Conservation (phyloP, 192 early-diverging fungal species). For the Coemansia biformis region DNA sequence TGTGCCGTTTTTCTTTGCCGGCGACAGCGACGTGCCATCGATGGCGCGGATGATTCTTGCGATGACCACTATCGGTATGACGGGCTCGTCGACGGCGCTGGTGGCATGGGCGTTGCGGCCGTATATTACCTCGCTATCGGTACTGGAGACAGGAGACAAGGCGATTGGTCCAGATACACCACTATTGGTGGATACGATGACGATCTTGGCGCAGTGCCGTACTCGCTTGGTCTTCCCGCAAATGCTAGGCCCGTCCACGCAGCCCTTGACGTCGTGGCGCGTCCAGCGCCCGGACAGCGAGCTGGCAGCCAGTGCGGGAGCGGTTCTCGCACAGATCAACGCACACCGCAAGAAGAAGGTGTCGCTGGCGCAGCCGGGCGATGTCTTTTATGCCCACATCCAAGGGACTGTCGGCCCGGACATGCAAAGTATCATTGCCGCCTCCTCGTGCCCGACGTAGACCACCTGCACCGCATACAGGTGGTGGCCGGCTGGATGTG, state of each 20-base stretch:
- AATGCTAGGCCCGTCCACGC: slow-evolving; percentile 21
- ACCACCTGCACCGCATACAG: not conserved
- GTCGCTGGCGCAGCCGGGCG: slow-evolving; percentile 17
- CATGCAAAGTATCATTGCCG: slow-evolving; percentile 32
- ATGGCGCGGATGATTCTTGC: slow-evolving; percentile 39
- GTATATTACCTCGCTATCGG: slow-evolving; percentile 20
- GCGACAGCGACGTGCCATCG: slow-evolving; percentile 35
- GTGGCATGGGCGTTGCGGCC: slow-evolving; percentile 36
- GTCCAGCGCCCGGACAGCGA: slow-evolving; percentile 2
- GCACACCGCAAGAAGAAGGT: slow-evolving; percentile 6
- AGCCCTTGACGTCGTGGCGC: slow-evolving; percentile 38
- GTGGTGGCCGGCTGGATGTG: no score
- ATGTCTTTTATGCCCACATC: slow-evolving; percentile 34
- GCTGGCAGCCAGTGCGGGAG: slow-evolving; percentile 1
- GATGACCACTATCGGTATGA: slow-evolving; percentile 38
- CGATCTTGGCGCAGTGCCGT: slow-evolving; percentile 20
- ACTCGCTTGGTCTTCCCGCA: slow-evolving; percentile 31
- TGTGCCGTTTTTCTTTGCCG: slow-evolving; percentile 40
- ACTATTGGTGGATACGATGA: slow-evolving; percentile 32
- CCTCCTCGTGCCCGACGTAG: slow-evolving; percentile 14
- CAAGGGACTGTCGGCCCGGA: slow-evolving; percentile 18
- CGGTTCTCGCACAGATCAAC: slow-evolving; percentile 28
- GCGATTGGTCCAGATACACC: slow-evolving; percentile 9
- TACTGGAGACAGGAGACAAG: no score
- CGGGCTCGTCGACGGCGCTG: slow-evolving; percentile 33